Conservation (phyloP, 192 early-diverging fungal species). For the Coemansia pectinata region DNA sequence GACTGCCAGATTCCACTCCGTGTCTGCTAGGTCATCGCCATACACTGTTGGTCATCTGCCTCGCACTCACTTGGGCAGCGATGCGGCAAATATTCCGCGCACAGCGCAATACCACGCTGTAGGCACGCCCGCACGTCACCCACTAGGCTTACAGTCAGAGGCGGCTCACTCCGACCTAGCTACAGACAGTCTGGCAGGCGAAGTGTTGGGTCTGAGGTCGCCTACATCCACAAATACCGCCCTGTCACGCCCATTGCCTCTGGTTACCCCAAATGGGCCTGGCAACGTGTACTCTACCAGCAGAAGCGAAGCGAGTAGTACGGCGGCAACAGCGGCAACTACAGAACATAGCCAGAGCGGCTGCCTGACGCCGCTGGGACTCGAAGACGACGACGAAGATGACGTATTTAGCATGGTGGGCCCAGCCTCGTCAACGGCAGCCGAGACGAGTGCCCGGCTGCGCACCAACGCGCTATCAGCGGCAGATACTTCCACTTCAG, state of each 20-base stretch:
- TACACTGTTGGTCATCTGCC: slow-evolving; percentile 17
- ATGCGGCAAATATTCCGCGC: slow-evolving; percentile 44
- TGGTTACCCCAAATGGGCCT: not conserved
- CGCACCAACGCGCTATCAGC: not conserved
- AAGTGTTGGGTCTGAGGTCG: not conserved
- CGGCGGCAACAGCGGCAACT: slow-evolving; percentile 7
- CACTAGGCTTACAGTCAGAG: slow-evolving; percentile 45
- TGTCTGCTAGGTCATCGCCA: slow-evolving; percentile 23
- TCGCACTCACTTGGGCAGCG: slow-evolving; percentile 14
- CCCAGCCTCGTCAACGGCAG: not conserved
- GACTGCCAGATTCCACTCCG: slow-evolving; percentile 10
- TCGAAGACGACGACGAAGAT: slow-evolving; percentile 9
- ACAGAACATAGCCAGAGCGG: slow-evolving; percentile 1
- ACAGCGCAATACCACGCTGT: slow-evolving; percentile 51
- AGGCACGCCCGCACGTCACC: slow-evolving; percentile 50
- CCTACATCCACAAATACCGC: not conserved
- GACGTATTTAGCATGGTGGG: not conserved
- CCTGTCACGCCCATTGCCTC: not conserved
- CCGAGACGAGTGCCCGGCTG: not conserved
- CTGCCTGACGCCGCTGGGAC: slow-evolving; percentile 22
- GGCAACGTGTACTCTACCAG: not conserved
- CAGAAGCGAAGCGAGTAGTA: not conserved
- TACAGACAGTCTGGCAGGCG: not conserved
- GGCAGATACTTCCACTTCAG: not conserved
- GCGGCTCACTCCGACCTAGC: slow-evolving; percentile 29